Evolutionary conservation across 495 filamentous ascomycete genomes (phyloP), one percentile per base, ranked within the genome.

Genomic region (Aspergillus cavernicola): DNA sequence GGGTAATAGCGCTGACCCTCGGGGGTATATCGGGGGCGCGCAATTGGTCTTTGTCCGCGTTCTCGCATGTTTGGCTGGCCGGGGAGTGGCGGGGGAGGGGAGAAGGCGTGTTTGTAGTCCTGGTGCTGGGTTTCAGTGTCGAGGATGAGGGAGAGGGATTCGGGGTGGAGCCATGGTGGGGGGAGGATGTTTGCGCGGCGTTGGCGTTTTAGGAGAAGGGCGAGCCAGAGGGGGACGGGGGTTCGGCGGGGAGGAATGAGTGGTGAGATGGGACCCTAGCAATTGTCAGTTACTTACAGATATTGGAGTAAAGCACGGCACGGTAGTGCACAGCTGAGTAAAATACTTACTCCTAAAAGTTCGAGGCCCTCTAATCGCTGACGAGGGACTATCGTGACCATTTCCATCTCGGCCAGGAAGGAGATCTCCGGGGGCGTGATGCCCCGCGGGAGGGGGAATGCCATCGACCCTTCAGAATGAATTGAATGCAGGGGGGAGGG

Each of bases 341-440:
- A n/a, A n/a, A n/a, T n/a, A n/a, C 85, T 75, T 73, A 98, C 92
- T 52, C 85, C 83, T 38, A 98, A 82, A 45, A 98, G 77, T 56
- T 88, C 74, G 36, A 97, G 85, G 45, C 82, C 83, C 56, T 97
- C 91, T 40, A 97, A 82, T 49, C 87, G 82, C 67, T 97, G 92
- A 26, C 93, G 89, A 48, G 93, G 93, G 35, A 97, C 81, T 10
- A 98, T 81, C 1, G 92, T 96, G 39, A 98, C 87, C 61, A 86
- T 80, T 70, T 96, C 90, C 89, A 96, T 96, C 73, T 98, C 93
- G 68, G 92, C 95, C 39, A 97, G 80, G 69, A 97, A 98, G 61
- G 90, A 88, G 37, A 96, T 86, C 74, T 98, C 93, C 57, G 86
- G 73, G 52, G 92, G 90, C 51, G 88, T 89, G 19, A 96, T 82